Conservation (phyloP, 2,329 filamentous ascomycete species). For the Ophiostoma sp. region DNA sequence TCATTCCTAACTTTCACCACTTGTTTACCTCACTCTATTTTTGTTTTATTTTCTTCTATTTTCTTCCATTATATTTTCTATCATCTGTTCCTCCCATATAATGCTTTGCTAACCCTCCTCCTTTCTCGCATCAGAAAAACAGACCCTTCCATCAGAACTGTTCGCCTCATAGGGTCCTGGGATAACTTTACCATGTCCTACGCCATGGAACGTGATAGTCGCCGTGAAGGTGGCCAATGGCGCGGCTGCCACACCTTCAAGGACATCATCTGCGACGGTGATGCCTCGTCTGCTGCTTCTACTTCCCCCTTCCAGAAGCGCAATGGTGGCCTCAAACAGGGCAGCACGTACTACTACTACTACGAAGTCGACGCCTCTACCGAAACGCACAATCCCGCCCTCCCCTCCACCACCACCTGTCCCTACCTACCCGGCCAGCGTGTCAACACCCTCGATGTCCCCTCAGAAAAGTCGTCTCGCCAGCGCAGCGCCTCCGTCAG, state of each 20-base stretch:
- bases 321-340: slow-evolving; percentile 82
- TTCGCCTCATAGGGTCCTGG: slow-evolving; percentile 87
- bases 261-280: slow-evolving; percentile 77
- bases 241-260: slow-evolving; percentile 81
- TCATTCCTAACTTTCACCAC: neutral
- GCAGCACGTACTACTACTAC: slow-evolving; percentile 94
- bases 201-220: slow-evolving; percentile 71
- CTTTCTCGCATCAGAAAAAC: slow-evolving; percentile 46
- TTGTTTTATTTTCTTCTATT: neutral
- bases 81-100: slow-evolving; percentile 5
- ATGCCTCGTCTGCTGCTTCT: slow-evolving; percentile 29
- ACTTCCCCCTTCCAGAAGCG: slow-evolving; percentile 43
- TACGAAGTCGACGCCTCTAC: slow-evolving; percentile 76
- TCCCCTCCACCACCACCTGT: slow-evolving; percentile 71
- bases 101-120: slow-evolving; percentile 16
- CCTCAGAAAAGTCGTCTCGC: slow-evolving; percentile 58
- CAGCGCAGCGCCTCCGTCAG: slow-evolving; percentile 61
- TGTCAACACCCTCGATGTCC: slow-evolving; percentile 79
- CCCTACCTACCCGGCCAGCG: slow-evolving; percentile 82
- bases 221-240: slow-evolving; percentile 72
- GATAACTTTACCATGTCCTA: slow-evolving; percentile 83
- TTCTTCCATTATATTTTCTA: neutral
- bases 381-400: slow-evolving; percentile 67
- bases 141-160: slow-evolving; percentile 56
- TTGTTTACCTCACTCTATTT: neutral